Evolutionary conservation across 495 filamentous ascomycete genomes (phyloP).

Genomic region (Massariosphaeria phaeospora): DNA sequence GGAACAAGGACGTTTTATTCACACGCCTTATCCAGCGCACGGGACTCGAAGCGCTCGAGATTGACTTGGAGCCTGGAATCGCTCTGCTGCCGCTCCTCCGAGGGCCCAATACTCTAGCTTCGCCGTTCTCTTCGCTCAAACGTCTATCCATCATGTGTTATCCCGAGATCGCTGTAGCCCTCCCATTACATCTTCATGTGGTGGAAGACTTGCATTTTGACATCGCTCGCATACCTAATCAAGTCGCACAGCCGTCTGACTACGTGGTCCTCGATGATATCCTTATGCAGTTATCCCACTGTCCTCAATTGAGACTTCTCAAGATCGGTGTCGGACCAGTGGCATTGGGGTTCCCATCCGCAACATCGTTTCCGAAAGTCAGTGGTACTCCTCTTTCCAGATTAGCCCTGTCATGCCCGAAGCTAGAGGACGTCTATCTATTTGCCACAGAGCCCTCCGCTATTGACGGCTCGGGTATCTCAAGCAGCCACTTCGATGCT

Average conservation of each 20-base stretch:
- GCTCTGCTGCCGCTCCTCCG: constrained; percentile 9
- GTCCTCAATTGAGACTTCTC: constrained; percentile 12
- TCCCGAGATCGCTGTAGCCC: constrained; percentile 25
- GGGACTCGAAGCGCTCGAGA: constrained; percentile 17
- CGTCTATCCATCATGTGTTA: constrained; percentile 20
- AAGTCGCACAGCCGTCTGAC: background rate
- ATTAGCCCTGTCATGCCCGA: constrained; percentile 2
- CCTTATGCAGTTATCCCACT: background rate
- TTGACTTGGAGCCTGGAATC: constrained; percentile 23
- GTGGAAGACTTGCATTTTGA: constrained; percentile 23
- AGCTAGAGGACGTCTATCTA: constrained; percentile 21
- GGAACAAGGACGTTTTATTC: constrained; percentile 18
- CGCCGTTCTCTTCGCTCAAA: constrained; percentile 18
- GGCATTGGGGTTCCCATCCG: constrained; percentile 14
- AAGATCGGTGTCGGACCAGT: constrained; percentile 20
- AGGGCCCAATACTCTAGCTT: background rate
- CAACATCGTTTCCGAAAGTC: background rate
- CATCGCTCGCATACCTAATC: constrained; percentile 17
- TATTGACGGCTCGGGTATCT: constrained; percentile 18
- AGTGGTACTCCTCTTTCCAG: constrained; percentile 6
- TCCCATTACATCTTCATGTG: constrained; percentile 5
- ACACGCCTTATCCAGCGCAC: constrained; percentile 9
- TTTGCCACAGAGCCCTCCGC: constrained; percentile 18
- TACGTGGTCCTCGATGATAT: constrained; percentile 10
- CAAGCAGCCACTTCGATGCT: constrained; percentile 12